These are phyloP conservation scores for Penicillium italicum DNA, from an alignment of 2,329 filamentous ascomycete species.

Conservation along the genomic window DNA sequence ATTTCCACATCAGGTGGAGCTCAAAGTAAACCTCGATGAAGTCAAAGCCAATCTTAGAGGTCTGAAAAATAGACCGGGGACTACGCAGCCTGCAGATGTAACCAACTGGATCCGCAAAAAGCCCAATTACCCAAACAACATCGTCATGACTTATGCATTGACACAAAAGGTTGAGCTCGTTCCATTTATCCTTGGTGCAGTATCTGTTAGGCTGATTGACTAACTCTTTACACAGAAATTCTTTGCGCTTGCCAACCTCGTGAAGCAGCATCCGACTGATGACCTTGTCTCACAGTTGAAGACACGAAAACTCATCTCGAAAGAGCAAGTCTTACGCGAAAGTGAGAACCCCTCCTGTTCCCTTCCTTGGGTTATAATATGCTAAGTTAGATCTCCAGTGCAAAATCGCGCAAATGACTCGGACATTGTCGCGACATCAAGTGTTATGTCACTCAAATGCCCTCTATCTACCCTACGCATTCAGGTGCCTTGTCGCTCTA, in stretches of 20 bases:
- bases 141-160: slow-evolving; percentile 87
- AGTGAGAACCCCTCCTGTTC: slow-evolving; percentile 49
- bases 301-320: slow-evolving; percentile 67
- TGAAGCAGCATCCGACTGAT: slow-evolving; percentile 67
- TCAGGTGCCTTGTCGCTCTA: slow-evolving; percentile 71
- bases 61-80: slow-evolving; percentile 92
- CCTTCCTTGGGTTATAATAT: slow-evolving; percentile 10
- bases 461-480: slow-evolving; percentile 85
- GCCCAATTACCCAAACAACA: slow-evolving; percentile 65
- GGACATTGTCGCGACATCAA: slow-evolving; percentile 85
- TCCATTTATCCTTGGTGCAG: neutral
- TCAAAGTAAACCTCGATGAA: slow-evolving; percentile 84
- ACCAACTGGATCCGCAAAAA: slow-evolving; percentile 70
- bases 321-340: slow-evolving; percentile 76
- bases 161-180: slow-evolving; percentile 68
- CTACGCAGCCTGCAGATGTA: slow-evolving; percentile 88
- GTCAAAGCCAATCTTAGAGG: slow-evolving; percentile 91
- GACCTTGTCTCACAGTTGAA: slow-evolving; percentile 67
- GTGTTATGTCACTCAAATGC: slow-evolving; percentile 86
- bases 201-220: neutral
- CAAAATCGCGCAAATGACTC: slow-evolving; percentile 75
- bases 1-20: slow-evolving; percentile 88
- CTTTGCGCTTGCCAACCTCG: slow-evolving; percentile 70
- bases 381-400: slow-evolving; percentile 52
- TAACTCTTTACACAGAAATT: slow-evolving; percentile 56